These are phyloP conservation scores for Backusella luteola DNA, from an alignment of 192 early-diverging fungal species.

Conservation along the genomic window DNA sequence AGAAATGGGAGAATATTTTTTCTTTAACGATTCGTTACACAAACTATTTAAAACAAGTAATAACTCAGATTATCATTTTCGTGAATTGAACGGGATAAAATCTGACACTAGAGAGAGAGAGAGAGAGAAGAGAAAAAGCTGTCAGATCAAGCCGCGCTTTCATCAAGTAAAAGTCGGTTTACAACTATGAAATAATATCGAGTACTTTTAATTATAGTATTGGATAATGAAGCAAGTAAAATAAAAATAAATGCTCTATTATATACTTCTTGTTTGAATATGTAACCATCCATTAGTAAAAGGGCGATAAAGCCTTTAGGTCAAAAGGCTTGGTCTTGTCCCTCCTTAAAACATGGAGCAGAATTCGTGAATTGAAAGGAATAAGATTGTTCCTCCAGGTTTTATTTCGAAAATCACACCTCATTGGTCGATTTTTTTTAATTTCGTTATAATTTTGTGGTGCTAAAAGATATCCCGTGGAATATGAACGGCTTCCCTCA, in stretches of 20 bases:
- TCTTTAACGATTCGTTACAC: neutral
- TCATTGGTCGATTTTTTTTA: neutral
- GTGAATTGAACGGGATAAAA: constrained; percentile 4
- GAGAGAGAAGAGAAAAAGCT: neutral
- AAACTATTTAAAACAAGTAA: neutral
- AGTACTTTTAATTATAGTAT: neutral
- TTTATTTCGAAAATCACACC: neutral
- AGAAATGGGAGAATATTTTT: neutral
- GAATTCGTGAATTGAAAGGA: constrained; percentile 2
- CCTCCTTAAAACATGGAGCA: neutral
- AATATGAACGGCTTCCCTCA: neutral
- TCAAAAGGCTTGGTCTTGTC: neutral
- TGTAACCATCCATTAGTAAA: neutral
- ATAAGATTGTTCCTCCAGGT: constrained; percentile 1
- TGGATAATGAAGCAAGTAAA: neutral
- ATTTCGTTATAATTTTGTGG: neutral
- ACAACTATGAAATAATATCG: neutral
- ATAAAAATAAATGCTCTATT: neutral
- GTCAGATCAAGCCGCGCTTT: neutral
- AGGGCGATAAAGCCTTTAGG: neutral
- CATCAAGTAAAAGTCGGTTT: neutral
- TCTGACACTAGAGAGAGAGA: neutral
- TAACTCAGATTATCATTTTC: constrained; percentile 3
- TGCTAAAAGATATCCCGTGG: constrained; percentile 2
- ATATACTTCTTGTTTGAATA: neutral